Conservation (phyloP, 106 monocot genomes). For the Allium cepa region DNA sequence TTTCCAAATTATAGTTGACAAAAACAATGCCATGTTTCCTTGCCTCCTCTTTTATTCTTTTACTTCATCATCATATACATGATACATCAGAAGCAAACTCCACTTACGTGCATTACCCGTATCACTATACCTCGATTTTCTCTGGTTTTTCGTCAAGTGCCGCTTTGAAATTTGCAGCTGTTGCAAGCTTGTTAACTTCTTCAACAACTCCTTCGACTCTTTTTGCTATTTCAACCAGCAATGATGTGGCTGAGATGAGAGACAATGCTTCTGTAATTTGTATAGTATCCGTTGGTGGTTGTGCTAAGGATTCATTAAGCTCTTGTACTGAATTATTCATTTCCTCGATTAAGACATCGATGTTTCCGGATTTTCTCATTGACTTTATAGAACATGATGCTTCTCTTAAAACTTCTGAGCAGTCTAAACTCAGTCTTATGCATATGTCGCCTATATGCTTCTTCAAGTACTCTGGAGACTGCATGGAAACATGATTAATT, state of each 20-base stretch:
- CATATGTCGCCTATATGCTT: slow-evolving; percentile 30
- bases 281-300: background rate
- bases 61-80: no score
- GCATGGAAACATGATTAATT: background rate
- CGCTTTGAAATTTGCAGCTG: slow-evolving; percentile 6
- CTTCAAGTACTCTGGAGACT: slow-evolving; percentile 16
- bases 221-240: slow-evolving; percentile 38
- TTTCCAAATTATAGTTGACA: no score
- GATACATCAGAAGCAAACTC: no score
- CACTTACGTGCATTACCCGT: no score
- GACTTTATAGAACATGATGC: slow-evolving; percentile 19
- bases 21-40: no score
- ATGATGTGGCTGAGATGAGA: slow-evolving; percentile 20
- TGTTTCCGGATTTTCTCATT: slow-evolving; percentile 22
- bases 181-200: slow-evolving; percentile 23
- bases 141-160: slow-evolving; percentile 4
- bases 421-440: slow-evolving; percentile 25
- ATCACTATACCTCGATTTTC: background rate
- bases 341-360: slow-evolving; percentile 24
- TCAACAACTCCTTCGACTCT: slow-evolving; percentile 29
- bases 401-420: slow-evolving; percentile 36
- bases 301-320: slow-evolving; percentile 12
- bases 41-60: no score
- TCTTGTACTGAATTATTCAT: slow-evolving; percentile 38
- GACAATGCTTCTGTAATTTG: slow-evolving; percentile 24